These are phyloP conservation scores for Parsonsia alboflavescens DNA, from an alignment of 257 asterid genomes.

Conservation along the genomic window DNA sequence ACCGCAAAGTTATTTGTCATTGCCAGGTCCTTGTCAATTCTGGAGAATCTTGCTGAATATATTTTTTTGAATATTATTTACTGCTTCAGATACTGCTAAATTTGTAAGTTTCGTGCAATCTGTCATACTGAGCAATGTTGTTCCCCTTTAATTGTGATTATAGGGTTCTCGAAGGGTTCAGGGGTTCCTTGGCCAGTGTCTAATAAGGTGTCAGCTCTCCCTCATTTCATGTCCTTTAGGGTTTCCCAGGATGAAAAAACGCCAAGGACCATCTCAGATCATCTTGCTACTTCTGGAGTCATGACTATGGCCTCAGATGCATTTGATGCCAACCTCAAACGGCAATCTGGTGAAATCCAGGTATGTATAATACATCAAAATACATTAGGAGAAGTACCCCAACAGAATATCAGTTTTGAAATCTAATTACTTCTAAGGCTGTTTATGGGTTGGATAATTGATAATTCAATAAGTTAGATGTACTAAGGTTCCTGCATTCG, in stretches of 20 bases:
- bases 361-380: slow-evolving; percentile 7
- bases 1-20: neutral
- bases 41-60: neutral
- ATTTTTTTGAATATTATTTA: neutral
- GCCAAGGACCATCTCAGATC: slow-evolving; percentile 26
- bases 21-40: neutral
- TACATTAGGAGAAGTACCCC: neutral
- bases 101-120: neutral
- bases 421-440: neutral
- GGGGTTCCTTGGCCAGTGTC: slow-evolving; percentile 44
- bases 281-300: slow-evolving; percentile 31
- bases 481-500: neutral
- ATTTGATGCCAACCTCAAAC: slow-evolving; percentile 23
- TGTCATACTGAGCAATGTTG: neutral
- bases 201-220: slow-evolving; percentile 44
- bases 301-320: slow-evolving; percentile 21
- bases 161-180: slow-evolving; percentile 35
- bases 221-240: slow-evolving; percentile 43
- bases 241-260: slow-evolving; percentile 45
- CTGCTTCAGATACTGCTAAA: neutral
- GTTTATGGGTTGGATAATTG: neutral
- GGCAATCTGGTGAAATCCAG: slow-evolving; percentile 28
- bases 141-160: neutral
- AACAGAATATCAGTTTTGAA: neutral
- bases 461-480: neutral